These are phyloP conservation scores for Penicillium sp. DNA, from an alignment of 2,329 filamentous ascomycete genomes.

Conservation along the genomic window DNA sequence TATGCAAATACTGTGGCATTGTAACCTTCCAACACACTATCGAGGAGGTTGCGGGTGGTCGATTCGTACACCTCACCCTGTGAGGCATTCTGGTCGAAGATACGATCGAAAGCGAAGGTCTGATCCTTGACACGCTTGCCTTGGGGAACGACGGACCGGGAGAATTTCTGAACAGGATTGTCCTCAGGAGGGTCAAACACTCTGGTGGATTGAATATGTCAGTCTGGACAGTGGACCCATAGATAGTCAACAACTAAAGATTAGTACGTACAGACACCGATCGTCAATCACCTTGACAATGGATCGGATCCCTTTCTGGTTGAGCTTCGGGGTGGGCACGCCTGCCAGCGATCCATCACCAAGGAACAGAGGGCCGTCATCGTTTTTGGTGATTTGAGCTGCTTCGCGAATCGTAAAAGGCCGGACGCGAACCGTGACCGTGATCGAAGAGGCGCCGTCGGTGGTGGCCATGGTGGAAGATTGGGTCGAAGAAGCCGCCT, in stretches of 20 bases:
- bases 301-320: conserved; percentile 80
- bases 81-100: conserved; percentile 93
- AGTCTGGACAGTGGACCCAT: background rate
- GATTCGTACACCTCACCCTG: conserved; percentile 94
- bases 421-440: conserved; percentile 60
- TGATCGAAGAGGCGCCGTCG: conserved; percentile 52
- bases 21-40: conserved; percentile 94
- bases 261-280: conserved; percentile 75
- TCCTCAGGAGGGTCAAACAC: conserved; percentile 98
- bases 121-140: conserved; percentile 97
- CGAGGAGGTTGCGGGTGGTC: conserved; percentile 84
- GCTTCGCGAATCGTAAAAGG: conserved; percentile 85
- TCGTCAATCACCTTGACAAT: conserved; percentile 97
- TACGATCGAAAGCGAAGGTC: conserved; percentile 92
- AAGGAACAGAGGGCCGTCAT: conserved; percentile 89
- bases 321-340: conserved; percentile 78
- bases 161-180: conserved; percentile 85
- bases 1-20: conserved; percentile 99
- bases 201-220: conserved; percentile 49
- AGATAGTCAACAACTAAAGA: background rate
- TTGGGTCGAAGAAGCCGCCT: conserved; percentile 13
- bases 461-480: conserved; percentile 40
- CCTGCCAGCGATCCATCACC: conserved; percentile 94
- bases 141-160: conserved; percentile 73
- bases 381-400: conserved; percentile 73